Conservation (phyloP, 768 basidiomycete genomes). For the Ramaria rubella region DNA sequence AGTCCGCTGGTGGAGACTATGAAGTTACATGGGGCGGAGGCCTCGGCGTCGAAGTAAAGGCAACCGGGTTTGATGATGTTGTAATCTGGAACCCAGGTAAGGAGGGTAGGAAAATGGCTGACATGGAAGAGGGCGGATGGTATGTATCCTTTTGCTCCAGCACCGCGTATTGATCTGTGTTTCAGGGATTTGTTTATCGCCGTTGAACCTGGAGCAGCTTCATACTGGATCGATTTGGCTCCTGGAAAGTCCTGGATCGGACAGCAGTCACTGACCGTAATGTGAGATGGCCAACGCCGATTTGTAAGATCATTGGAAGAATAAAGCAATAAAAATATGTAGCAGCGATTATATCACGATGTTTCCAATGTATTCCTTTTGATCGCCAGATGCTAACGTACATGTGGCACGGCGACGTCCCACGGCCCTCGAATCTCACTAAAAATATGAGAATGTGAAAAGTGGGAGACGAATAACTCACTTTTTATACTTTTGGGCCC, state of each 20-base stretch:
- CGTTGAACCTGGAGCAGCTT: constrained; percentile 72
- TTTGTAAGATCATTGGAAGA: neutral
- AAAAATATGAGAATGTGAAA: constrained; percentile 12
- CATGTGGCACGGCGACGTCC: constrained; percentile 72
- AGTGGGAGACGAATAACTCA: constrained; percentile 29
- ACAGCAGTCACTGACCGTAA: constrained; percentile 57
- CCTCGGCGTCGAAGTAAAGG: constrained; percentile 42
- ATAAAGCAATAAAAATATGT: neutral
- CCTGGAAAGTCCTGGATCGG: constrained; percentile 39
- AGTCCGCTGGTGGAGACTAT: constrained; percentile 51
- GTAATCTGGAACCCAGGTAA: constrained; percentile 94
- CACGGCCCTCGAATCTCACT: constrained; percentile 88
- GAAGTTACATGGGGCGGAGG: constrained; percentile 55
- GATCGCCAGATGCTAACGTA: constrained; percentile 10
- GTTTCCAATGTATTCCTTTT: neutral
- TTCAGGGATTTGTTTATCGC: constrained; percentile 79
- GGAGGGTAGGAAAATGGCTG: constrained; percentile 66
- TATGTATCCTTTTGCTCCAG: constrained; percentile 30
- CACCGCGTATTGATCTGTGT: neutral
- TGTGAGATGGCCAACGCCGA: constrained; percentile 11
- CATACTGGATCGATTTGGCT: constrained; percentile 10
- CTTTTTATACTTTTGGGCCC: constrained; percentile 90
- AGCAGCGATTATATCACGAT: neutral
- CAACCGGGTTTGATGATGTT: constrained; percentile 61
- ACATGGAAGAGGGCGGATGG: constrained; percentile 91